A percentile compares a stretch with the other conserved stretches of the same genome.
These are phyloP conservation scores for Candida pseudoglaebosa DNA, from an alignment of 805 yeast species.

Conservation along the genomic window DNA sequence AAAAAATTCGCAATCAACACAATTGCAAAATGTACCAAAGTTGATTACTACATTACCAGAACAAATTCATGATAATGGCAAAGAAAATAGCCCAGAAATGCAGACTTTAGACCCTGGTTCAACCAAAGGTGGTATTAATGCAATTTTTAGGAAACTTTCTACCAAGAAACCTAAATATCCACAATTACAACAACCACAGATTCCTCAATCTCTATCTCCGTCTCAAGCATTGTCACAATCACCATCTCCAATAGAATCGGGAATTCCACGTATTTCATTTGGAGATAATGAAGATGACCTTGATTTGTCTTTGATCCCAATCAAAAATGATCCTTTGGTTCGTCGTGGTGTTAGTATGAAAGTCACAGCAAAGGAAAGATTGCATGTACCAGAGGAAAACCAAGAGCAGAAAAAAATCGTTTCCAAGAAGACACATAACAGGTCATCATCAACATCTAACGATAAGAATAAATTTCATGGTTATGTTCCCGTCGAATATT, in stretches of 20 bases:
- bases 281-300: neutral
- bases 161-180: constrained; percentile 23
- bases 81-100: constrained; percentile 13
- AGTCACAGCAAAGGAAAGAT: constrained; percentile 53
- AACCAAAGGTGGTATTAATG: constrained; percentile 27
- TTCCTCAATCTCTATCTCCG: constrained; percentile 9
- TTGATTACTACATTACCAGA: constrained; percentile 15
- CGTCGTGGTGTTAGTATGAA: constrained; percentile 62
- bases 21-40: constrained; percentile 8
- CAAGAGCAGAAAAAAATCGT: constrained; percentile 7
- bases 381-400: constrained; percentile 8
- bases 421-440: constrained; percentile 9
- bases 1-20: constrained; percentile 11
- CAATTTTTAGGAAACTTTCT: constrained; percentile 34
- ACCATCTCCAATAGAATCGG: constrained; percentile 1
- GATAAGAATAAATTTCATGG: constrained; percentile 28
- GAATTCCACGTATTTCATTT: constrained; percentile 1
- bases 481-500: constrained; percentile 39
- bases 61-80: constrained; percentile 27
- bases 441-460: constrained; percentile 17
- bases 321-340: constrained; percentile 39
- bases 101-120: constrained; percentile 35
- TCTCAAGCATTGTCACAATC: constrained; percentile 4
- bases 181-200: constrained; percentile 10
- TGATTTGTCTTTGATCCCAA: neutral